Evolutionary conservation across 2,329 filamentous ascomycete genomes (phyloP), one percentile per base, ranked within the genome.

Genomic region (Pseudogymnoascus sp.): DNA sequence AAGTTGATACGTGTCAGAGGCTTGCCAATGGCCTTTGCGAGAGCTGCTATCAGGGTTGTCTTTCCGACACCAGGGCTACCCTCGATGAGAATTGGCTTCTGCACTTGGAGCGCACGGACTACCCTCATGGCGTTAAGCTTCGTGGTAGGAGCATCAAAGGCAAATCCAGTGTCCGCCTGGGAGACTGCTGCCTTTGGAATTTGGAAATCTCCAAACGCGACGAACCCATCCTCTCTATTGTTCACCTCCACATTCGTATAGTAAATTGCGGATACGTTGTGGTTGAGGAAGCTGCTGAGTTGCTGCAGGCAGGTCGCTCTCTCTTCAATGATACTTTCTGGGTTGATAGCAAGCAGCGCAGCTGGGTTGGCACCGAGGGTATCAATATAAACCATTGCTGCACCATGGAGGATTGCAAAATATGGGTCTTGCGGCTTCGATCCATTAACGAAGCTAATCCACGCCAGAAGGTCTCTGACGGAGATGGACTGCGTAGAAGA

Each of bases 21-120:
- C 64, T 87, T 87, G 4, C 92, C 91, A 65, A 90, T 88, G 3
- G 87, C 86, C 67, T 84, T 83, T 1, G 95, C 89, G 50, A 99
- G 79, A 0, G 94, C 92, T 50, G 88, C 87, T 20, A 99, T 86
- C 12, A 99, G 81, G 1, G 93, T 96, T 0, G 94, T 99, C 77
- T 99, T 99, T 61, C 94, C 94, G 20, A 99, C 94, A 71, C 94
- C 94, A n/a, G 94, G 94, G 68, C 90, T 97, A 36, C 95, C 94
- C 76, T 99, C 94, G 2, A 99, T 82, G 6, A 99, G 80, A 60
- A 99, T 93, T 2, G 94, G 93, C 71, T 97, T 97, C 59, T 85
- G 81, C 60, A 96, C 85, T 69, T 96, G 92, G 63, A 99, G 78
- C 12, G 93, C 95, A 64, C 94, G 86, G 61, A 95, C 83, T 33